Conservation (phyloP, 352 stramenopile genomes). For the Pythium aphanidermatum region DNA sequence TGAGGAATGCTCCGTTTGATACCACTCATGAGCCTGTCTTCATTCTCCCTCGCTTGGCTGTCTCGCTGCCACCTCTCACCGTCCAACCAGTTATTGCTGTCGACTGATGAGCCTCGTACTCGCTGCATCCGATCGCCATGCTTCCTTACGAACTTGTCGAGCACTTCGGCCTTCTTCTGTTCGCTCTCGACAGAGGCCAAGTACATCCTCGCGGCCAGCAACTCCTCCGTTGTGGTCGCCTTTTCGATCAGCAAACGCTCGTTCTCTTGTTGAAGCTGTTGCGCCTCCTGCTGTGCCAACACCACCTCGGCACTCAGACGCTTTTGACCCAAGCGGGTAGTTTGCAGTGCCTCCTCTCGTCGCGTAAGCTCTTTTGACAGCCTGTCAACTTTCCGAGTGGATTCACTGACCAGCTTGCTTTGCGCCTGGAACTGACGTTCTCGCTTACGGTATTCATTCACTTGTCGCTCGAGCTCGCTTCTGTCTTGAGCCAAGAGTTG, state of each 20-base stretch:
- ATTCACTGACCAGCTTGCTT: constrained; percentile 56
- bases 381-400: constrained; percentile 54
- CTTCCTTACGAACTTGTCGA: constrained; percentile 75
- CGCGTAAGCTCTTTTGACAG: constrained; percentile 45
- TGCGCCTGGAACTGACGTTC: constrained; percentile 66
- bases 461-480: constrained; percentile 42
- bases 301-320: constrained; percentile 50
- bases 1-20: constrained; percentile 68
- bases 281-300: constrained; percentile 44
- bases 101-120: constrained; percentile 12
- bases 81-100: constrained; percentile 9
- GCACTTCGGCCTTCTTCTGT: constrained; percentile 67
- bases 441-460: constrained; percentile 47
- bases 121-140: constrained; percentile 66
- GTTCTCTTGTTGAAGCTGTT: constrained; percentile 56
- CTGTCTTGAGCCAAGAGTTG: constrained; percentile 54
- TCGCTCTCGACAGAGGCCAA: constrained; percentile 65
- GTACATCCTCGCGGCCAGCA: constrained; percentile 64
- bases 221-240: constrained; percentile 46
- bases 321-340: constrained; percentile 41
- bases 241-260: constrained; percentile 62
- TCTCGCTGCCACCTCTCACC: constrained; percentile 35
- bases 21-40: constrained; percentile 44
- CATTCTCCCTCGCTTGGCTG: constrained; percentile 30
- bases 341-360: constrained; percentile 49